A percentile compares a stretch with the other conserved stretches of the same genome.
These are phyloP conservation scores for Fusarium chuoi DNA, from an alignment of 2,329 filamentous ascomycete species.

Conservation along the genomic window DNA sequence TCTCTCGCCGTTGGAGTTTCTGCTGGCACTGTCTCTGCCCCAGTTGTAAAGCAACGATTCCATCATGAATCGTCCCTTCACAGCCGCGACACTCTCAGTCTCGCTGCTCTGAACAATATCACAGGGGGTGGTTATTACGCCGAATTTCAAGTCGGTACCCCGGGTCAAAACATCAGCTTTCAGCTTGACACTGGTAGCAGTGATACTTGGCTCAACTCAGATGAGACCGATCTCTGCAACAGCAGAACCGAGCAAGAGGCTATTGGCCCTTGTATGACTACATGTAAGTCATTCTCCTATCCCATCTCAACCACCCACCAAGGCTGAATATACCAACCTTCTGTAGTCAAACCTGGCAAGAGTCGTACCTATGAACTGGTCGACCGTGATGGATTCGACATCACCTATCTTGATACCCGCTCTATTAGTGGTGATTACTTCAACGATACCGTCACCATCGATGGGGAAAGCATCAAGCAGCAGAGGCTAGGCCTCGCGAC, in stretches of 20 bases:
- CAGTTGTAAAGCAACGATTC: conserved; percentile 29
- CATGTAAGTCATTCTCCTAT: conserved; percentile 50
- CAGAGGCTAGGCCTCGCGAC: conserved; percentile 67
- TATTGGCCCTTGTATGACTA: conserved; percentile 46
- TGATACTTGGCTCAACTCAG: conserved; percentile 70
- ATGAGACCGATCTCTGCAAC: conserved; percentile 69
- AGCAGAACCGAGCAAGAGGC: conserved; percentile 48
- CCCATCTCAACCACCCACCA: too few species aligned
- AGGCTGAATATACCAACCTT: not conserved
- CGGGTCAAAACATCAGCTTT: conserved; percentile 63
- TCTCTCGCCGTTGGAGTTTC: conserved; percentile 36
- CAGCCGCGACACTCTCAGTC: conserved; percentile 43
- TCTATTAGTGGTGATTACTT: conserved; percentile 67
- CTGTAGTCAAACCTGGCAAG: conserved; percentile 51
- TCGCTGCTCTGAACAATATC: conserved; percentile 62
- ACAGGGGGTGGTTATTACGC: conserved; percentile 67
- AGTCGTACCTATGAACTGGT: conserved; percentile 62
- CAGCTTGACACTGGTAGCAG: conserved; percentile 72
- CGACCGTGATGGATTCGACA: conserved; percentile 60
- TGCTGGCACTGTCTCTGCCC: conserved; percentile 42
- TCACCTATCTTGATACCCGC: conserved; percentile 69
- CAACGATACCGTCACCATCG: conserved; percentile 64
- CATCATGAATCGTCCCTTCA: conserved; percentile 25
- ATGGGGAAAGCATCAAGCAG: conserved; percentile 56
- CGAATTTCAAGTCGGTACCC: conserved; percentile 68